A percentile compares a stretch with the other conserved stretches of the same genome.
Evolutionary conservation across 495 filamentous ascomycete genomes (phyloP).

Genomic region (Coniosporium apollinis): DNA sequence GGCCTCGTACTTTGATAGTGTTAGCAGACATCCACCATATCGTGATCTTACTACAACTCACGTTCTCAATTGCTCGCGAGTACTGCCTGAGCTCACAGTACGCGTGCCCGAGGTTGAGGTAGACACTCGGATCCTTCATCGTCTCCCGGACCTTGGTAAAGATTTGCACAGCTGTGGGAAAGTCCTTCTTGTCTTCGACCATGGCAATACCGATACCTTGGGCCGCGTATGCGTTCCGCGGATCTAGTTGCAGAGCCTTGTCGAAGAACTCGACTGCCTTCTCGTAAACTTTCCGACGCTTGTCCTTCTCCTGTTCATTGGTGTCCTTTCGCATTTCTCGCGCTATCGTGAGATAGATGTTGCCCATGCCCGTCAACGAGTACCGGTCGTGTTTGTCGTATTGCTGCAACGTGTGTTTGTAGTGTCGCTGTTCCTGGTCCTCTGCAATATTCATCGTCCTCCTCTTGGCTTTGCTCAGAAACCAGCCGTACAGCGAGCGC

Average conservation of each 20-base stretch:
- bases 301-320: constrained; percentile 77
- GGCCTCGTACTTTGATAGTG: constrained; percentile 50
- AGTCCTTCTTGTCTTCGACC: constrained; percentile 82
- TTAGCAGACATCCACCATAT: constrained; percentile 2
- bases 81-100: constrained; percentile 81
- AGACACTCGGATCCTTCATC: constrained; percentile 68
- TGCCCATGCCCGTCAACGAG: constrained; percentile 89
- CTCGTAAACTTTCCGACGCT: constrained; percentile 68
- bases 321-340: constrained; percentile 87
- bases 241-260: constrained; percentile 83
- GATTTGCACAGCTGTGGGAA: constrained; percentile 60
- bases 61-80: constrained; percentile 68
- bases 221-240: constrained; percentile 86
- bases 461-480: constrained; percentile 57
- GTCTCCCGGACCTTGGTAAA: constrained; percentile 81
- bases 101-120: constrained; percentile 82
- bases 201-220: constrained; percentile 91
- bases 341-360: constrained; percentile 68
- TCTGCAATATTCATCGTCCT: constrained; percentile 63
- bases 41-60: constrained; percentile 19
- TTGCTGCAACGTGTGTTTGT: constrained; percentile 87
- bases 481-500: constrained; percentile 85
- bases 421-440: constrained; percentile 79
- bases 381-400: constrained; percentile 96
- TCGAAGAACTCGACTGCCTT: constrained; percentile 97